These are phyloP conservation scores for Helminthosporium solani DNA, from an alignment of 2,329 filamentous ascomycete species.

Conservation along the genomic window DNA sequence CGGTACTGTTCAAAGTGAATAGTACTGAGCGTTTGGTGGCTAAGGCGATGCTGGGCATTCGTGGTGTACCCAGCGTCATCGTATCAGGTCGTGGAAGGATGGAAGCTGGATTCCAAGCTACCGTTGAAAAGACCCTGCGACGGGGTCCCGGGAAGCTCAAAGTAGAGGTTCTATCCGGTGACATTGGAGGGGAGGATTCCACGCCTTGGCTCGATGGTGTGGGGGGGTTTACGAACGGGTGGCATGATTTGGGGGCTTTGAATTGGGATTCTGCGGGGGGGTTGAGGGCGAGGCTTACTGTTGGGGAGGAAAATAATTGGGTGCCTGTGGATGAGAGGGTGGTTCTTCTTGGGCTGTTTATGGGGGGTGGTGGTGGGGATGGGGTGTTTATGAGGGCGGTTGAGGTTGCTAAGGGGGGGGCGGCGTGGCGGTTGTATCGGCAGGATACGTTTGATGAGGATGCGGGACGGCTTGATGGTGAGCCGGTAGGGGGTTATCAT, in stretches of 20 bases:
- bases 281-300: not conserved
- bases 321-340: not conserved
- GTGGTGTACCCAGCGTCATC: constrained; percentile 13
- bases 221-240: not conserved
- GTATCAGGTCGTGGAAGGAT: constrained; percentile 8
- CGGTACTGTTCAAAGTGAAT: constrained; percentile 7
- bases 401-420: not conserved
- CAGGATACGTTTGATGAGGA: not conserved
- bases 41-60: constrained; percentile 19
- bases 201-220: not conserved
- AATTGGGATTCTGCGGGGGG: not conserved
- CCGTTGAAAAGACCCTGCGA: not conserved
- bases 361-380: not conserved
- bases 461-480: not conserved
- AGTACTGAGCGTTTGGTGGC: constrained; percentile 13
- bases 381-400: not conserved
- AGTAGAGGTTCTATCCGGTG: not conserved
- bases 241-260: not conserved
- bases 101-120: constrained; percentile 5
- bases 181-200: not conserved
- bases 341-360: not conserved
- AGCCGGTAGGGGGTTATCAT: no score
- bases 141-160: not conserved
- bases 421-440: not conserved
- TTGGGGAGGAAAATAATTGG: not conserved